Percentiles rank a stretch among this genome's conserved stretches.
Evolutionary conservation across 768 basidiomycete genomes (phyloP).

Genomic region (Lenzites betulinus): DNA sequence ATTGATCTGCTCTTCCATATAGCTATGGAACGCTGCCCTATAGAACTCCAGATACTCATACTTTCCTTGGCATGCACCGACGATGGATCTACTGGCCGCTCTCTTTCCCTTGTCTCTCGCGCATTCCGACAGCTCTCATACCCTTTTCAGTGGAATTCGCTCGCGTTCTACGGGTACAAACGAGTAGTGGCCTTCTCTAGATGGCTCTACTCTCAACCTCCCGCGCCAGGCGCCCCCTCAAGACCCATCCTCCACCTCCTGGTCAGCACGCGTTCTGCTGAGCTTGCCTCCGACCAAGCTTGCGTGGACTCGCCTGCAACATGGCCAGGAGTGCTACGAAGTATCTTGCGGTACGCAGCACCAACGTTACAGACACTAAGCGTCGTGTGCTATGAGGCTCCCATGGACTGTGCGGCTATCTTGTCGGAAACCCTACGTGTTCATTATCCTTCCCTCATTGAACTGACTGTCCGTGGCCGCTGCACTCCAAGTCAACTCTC

Average conservation of each 20-base stretch:
- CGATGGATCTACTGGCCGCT: slow-evolving; percentile 16
- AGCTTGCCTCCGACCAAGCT: background rate
- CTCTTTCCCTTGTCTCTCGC: slow-evolving; percentile 22
- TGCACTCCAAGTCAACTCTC: slow-evolving; percentile 19
- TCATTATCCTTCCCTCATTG: slow-evolving; percentile 16
- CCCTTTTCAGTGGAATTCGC: slow-evolving; percentile 18
- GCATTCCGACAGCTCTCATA: slow-evolving; percentile 18
- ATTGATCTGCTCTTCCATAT: background rate
- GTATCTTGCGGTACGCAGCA: slow-evolving; percentile 18
- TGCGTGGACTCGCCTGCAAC: background rate
- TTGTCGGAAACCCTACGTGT: slow-evolving; percentile 13
- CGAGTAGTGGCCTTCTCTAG: slow-evolving; percentile 7
- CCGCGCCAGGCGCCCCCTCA: background rate
- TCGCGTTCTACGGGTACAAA: slow-evolving; percentile 13
- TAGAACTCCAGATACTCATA: slow-evolving; percentile 22
- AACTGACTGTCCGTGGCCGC: slow-evolving; percentile 27
- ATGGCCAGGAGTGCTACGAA: slow-evolving; percentile 5
- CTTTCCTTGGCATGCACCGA: slow-evolving; percentile 20
- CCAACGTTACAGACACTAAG: slow-evolving; percentile 21
- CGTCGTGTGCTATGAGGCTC: slow-evolving; percentile 13
- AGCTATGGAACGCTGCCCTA: background rate
- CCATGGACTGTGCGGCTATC: slow-evolving; percentile 14
- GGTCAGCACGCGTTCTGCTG: slow-evolving; percentile 11
- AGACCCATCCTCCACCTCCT: slow-evolving; percentile 21
- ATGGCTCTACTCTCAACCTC: slow-evolving; percentile 1